A percentile compares a stretch with the other conserved stretches of the same genome.
phyloP scores from a whole-genome alignment of 176 grass and related monocot species.

The Pontederia crassipes region DNA sequence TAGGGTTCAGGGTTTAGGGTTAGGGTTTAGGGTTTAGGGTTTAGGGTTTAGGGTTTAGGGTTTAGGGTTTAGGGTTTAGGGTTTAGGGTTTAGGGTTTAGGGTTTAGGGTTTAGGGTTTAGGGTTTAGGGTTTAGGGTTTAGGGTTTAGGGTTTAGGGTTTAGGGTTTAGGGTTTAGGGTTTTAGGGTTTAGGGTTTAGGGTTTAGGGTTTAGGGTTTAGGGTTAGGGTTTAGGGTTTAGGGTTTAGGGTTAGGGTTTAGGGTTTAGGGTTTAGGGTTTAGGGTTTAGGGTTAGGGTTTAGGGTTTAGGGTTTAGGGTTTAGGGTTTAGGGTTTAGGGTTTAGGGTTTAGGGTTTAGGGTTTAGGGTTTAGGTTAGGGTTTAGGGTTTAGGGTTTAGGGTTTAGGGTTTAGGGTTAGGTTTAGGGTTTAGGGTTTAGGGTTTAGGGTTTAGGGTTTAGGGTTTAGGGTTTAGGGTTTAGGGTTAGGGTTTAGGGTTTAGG shows the following conservation, averaged over 20 bases:
- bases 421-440: no score
- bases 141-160: no score
- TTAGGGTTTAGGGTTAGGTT: conserved; percentile 4
- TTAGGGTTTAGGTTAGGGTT: conserved; percentile 20
- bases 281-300: conserved; percentile 21
- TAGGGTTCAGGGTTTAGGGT: no score
- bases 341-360: conserved; percentile 19
- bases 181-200: conserved; percentile 18
- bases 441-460: conserved; percentile 21
- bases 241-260: conserved; percentile 21
- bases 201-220: conserved; percentile 18
- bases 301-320: conserved; percentile 20
- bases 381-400: conserved; percentile 4
- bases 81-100: no score
- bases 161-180: no score
- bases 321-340: conserved; percentile 11
- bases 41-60: no score
- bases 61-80: no score
- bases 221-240: conserved; percentile 21
- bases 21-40: no score
- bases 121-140: no score
- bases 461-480: conserved; percentile 6
- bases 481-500: conserved; percentile 13
- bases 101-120: no score
- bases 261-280: conserved; percentile 22